Evolutionary conservation across 164 flowering plant species (phyloP).

Genomic region (Sedum album): DNA sequence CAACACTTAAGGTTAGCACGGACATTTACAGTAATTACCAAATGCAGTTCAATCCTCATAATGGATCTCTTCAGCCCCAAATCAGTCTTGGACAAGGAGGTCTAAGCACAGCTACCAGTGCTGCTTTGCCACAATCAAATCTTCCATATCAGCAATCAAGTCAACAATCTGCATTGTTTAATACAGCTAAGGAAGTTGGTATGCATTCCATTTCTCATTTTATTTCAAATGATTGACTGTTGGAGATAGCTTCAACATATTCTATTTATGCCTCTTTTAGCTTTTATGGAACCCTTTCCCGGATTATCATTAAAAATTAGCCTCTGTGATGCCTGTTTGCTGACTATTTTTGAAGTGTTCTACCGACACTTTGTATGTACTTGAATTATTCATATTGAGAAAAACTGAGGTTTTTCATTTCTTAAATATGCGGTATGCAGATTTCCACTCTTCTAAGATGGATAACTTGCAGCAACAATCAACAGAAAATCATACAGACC

Average conservation of each 20-base stretch:
- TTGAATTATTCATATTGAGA: too few species aligned
- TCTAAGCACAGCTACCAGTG: constrained; percentile 35
- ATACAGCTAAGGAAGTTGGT: constrained; percentile 62
- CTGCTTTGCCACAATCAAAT: constrained; percentile 46
- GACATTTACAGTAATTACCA: too few species aligned
- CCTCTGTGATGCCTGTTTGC: too few species aligned
- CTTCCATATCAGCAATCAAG: constrained; percentile 29
- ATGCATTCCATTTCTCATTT: background rate
- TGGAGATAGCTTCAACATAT: too few species aligned
- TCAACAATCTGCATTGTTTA: constrained; percentile 27
- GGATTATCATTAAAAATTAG: too few species aligned
- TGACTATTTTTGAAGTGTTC: background rate
- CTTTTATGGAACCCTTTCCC: background rate
- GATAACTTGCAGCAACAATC: constrained; percentile 53
- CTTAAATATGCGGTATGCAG: constrained; percentile 23
- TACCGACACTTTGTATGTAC: background rate
- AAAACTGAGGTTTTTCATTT: background rate
- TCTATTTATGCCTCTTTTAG: too few species aligned
- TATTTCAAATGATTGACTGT: background rate
- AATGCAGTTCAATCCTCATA: constrained; percentile 72
- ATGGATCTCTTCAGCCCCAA: constrained; percentile 51
- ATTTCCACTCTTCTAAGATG: constrained; percentile 16
- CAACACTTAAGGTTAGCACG: too few species aligned
- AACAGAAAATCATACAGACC: constrained; percentile 50
- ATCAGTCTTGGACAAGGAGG: constrained; percentile 71